Evolutionary conservation across 176 grass and related monocot species (phyloP).

Genomic region (Ensete ventricosum): DNA sequence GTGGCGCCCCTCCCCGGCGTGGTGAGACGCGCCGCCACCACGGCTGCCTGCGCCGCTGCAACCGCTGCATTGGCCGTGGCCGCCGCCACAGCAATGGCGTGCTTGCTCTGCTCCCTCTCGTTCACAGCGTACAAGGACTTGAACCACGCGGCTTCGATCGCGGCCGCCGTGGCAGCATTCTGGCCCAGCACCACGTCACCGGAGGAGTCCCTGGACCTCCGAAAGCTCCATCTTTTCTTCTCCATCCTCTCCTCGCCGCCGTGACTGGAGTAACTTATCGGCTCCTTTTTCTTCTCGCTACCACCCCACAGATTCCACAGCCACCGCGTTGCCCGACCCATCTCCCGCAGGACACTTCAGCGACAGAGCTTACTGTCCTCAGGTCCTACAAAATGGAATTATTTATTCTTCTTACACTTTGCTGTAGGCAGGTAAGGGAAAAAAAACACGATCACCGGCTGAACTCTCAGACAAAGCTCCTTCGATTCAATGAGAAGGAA

Average conservation of each 20-base stretch:
- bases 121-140: conserved; percentile 53
- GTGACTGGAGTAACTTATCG: conserved; percentile 6
- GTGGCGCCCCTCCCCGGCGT: conserved; percentile 26
- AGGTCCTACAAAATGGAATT: no score
- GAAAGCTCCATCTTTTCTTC: conserved; percentile 71
- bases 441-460: no score
- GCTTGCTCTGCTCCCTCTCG: conserved; percentile 78
- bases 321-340: conserved; percentile 62
- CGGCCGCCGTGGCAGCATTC: conserved; percentile 8
- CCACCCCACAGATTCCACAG: conserved; percentile 48
- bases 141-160: conserved; percentile 41
- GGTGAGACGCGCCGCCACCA: conserved; percentile 65
- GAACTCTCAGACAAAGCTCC: no score
- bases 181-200: conserved; percentile 4
- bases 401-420: no score
- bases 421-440: no score
- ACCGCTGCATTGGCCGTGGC: conserved; percentile 58
- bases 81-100: conserved; percentile 72
- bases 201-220: conserved; percentile 28
- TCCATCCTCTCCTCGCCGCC: conserved; percentile 26
- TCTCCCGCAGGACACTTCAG: conserved; percentile 5
- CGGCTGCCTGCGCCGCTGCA: conserved; percentile 58
- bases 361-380: no score
- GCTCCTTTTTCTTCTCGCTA: conserved; percentile 25
- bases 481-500: no score